Evolutionary conservation across 768 basidiomycete species (phyloP), one percentile per base, ranked within the genome.

Genomic region (Tricholoma saponaceum): DNA sequence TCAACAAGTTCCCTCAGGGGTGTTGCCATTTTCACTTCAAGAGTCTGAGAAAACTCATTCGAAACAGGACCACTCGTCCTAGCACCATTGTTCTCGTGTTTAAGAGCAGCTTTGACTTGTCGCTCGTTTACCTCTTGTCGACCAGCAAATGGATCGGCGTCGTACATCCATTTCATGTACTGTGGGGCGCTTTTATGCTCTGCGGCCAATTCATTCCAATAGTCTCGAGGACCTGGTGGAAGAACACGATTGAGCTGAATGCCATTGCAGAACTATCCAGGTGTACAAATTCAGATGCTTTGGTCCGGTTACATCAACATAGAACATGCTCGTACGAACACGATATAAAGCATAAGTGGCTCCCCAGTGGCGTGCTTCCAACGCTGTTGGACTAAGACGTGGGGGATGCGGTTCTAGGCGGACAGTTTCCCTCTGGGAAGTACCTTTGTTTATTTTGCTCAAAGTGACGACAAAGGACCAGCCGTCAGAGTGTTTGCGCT

Each of bases 321-420:
- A 28, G 50, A 63, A 53, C 41, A 60, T 37, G 57, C 25, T 55
- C 52, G 55, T 51, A 85, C 88, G 74, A 73, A 95, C 92, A 64
- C 93, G 85, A 70, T 94, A 90, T 54, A 96, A 72, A 39, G 90
- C 90, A 64, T 90, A 93, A 3, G 87, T 89, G 14, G 93, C 93
- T 37, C 87, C 93, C 87, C 90, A 95, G 67, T 97, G 95, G 55
- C 87, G 89, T 26, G 94, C 93, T 72, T 96, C 92, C 22, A 87
- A 67, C 6, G 85, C 79, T n/a, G 86, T 85, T 2, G 82, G 77
- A 59, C 83, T 77, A 46, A 80, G 72, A 62, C 90, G 82, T 5
- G 86, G 80, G 1, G 90, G 89, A 66, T 88, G 83, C 5, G 93
- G 88, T 59, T 85, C 84, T 60, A 97, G 71, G 47, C 83, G 78